Evolutionary conservation across 1,139 yeast genomes (phyloP).

Genomic region (Candida sojae): DNA sequence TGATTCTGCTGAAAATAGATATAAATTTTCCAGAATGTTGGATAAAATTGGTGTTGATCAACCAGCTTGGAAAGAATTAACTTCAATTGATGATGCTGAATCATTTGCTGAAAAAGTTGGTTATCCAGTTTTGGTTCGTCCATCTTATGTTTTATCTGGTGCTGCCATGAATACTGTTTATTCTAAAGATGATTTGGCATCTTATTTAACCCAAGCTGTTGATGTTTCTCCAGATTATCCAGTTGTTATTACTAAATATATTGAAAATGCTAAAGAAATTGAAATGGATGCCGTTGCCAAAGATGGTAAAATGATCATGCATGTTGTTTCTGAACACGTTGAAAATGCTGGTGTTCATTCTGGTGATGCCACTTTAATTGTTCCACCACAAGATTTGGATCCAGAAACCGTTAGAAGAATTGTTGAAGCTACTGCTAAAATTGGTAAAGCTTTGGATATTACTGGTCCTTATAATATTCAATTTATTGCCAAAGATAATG

Average conservation of each 20-base stretch:
- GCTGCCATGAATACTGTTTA: conserved; percentile 97
- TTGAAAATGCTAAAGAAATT: conserved; percentile 93
- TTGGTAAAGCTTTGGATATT: conserved; percentile 91
- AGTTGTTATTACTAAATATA: conserved; percentile 94
- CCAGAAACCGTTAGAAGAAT: conserved; percentile 61
- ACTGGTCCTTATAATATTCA: conserved; percentile 99
- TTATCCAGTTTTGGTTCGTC: conserved; percentile 96
- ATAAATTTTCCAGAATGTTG: conserved; percentile 91
- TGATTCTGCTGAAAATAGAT: conserved; percentile 97
- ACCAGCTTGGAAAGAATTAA: conserved; percentile 96
- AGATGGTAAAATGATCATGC: conserved; percentile 85
- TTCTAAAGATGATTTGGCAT: conserved; percentile 73
- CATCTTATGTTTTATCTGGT: conserved; percentile 95
- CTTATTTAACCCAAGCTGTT: conserved; percentile 82
- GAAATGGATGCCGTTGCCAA: conserved; percentile 96
- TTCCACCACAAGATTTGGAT: conserved; percentile 83
- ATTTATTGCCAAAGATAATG: conserved; percentile 65
- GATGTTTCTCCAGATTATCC: conserved; percentile 95
- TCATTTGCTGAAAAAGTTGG: conserved; percentile 83
- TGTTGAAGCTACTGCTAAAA: conserved; percentile 84
- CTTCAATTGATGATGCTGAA: conserved; percentile 84
- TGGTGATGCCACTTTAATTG: conserved; percentile 94
- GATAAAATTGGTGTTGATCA: conserved; percentile 92
- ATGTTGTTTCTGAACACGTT: conserved; percentile 96
- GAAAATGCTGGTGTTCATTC: conserved; percentile 99